Evolutionary conservation across 345 rosid genomes (phyloP).

Genomic region (Microthlaspi erraticum): DNA sequence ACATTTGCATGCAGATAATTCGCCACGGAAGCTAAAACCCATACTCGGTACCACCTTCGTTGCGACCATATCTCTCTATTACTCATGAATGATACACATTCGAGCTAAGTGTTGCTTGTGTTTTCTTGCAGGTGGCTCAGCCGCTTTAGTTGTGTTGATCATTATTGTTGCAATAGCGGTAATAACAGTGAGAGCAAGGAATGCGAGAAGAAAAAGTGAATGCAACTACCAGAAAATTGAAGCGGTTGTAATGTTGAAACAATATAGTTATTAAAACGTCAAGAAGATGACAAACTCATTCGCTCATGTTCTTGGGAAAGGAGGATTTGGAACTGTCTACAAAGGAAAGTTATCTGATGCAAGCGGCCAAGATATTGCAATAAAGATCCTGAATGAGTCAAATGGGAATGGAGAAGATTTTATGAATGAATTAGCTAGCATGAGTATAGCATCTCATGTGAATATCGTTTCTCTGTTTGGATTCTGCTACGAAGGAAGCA

Average conservation of each 20-base stretch:
- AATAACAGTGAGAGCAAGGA: constrained; percentile 8
- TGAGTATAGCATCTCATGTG: constrained; percentile 60
- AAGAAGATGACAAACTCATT: constrained; percentile 48
- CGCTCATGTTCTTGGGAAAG: constrained; percentile 42
- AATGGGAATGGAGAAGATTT: constrained; percentile 54
- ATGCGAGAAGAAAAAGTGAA: background rate
- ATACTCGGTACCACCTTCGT: constrained; percentile 30
- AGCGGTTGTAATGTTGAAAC: constrained; percentile 36
- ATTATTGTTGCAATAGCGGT: constrained; percentile 8
- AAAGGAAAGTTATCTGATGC: constrained; percentile 42
- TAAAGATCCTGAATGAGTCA: constrained; percentile 45
- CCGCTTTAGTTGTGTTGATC: constrained; percentile 13
- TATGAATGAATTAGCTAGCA: constrained; percentile 55
- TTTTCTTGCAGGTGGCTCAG: constrained; percentile 20
- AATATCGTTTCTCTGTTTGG: constrained; percentile 46
- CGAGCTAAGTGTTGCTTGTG: background rate
- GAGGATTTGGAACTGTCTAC: constrained; percentile 48
- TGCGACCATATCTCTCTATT: background rate
- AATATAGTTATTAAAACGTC: constrained; percentile 41
- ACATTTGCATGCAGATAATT: constrained; percentile 21
- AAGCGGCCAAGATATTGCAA: constrained; percentile 44
- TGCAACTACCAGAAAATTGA: constrained; percentile 31
- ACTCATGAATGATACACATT: constrained; percentile 13
- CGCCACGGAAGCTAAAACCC: constrained; percentile 15
- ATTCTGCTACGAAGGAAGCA: constrained; percentile 40